Base-by-base conservation (phyloP, 495 filamentous ascomycete genomes). In the Neurospora sp. region DNA sequence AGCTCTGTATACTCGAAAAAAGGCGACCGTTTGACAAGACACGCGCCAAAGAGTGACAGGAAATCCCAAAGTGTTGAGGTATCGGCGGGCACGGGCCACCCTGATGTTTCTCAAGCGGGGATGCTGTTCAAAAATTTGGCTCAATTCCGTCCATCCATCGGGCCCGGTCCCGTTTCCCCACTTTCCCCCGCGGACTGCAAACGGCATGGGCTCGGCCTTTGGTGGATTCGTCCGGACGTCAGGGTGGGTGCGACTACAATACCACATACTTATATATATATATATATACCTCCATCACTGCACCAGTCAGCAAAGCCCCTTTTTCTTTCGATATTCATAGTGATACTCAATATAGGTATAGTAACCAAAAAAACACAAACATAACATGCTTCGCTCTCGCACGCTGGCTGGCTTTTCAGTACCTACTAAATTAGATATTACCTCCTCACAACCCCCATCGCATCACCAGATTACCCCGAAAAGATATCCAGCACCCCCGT, bases 401-500 rank as follows among this genome's bases (percentile, higher is more conserved):
- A 65, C 53, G 53, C 53, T 59, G 48, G 53, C 27, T 65, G 53
- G 27, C 53, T 65, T 65, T 65, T 35, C 7, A 65, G 14, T 65
- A 35, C 27, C 35, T 37, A 44, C 41, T 44, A 14, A 4, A 65
- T 22, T 65, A 65, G 53, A 65, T 35, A 65, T 65, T 65, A 35
- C 53, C 53, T 65, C 53, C 53, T 35, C 53, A 14, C 4, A 10
- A 8, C 27, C 4, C 53, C 27, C 45, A 53, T 53, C 27, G 3
- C 1, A 65, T 65, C 27, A 35, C 53, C 27, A 65, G 22, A 31
- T 65, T 73, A 78, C 42, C 40, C 74, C 44, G 70, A 69, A 74
- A 97, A 96, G 68, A 98, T 87, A 76, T 90, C 86, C 73, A 88
- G 84, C 65, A 95, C 87, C 20, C 89, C 89, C 10, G 81, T 82